phyloP scores from a whole-genome alignment of 1,284 basidiomycete species.

The Naganishia cerealis region DNA sequence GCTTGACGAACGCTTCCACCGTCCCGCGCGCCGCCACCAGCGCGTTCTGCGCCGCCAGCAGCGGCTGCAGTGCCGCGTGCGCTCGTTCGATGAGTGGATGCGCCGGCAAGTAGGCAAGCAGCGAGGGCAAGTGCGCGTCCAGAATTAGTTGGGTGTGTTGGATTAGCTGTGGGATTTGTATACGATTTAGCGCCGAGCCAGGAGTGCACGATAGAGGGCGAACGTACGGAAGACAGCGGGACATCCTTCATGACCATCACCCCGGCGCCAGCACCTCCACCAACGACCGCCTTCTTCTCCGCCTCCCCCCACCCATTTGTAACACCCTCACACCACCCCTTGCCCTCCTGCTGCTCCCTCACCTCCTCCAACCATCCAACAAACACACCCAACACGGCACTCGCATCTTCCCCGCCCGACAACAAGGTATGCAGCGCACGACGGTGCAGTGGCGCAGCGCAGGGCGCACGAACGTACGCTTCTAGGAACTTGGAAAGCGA shows the following conservation, averaged over 20 bases:
- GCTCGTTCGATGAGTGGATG: constrained; percentile 42
- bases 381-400: constrained; percentile 40
- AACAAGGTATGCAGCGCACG: constrained; percentile 42
- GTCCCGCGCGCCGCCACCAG: constrained; percentile 47
- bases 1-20: constrained; percentile 49
- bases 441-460: constrained; percentile 48
- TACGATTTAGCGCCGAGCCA: background rate
- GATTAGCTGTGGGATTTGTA: constrained; percentile 38
- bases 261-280: background rate
- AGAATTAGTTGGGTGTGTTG: constrained; percentile 47
- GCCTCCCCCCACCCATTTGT: constrained; percentile 4
- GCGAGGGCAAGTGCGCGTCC: constrained; percentile 50
- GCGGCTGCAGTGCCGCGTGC: constrained; percentile 41
- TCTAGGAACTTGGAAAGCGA: constrained; percentile 37
- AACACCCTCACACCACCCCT: constrained; percentile 42
- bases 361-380: constrained; percentile 43
- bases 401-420: constrained; percentile 41
- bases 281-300: constrained; percentile 8
- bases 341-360: constrained; percentile 37
- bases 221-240: constrained; percentile 20
- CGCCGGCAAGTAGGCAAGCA: constrained; percentile 43
- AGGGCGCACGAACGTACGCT: constrained; percentile 40
- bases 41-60: constrained; percentile 46
- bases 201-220: constrained; percentile 21
- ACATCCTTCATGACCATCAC: constrained; percentile 25